A percentile compares a stretch with the other conserved stretches of the same genome.
Conservation (phyloP, 495 filamentous ascomycete genomes). For the Lentithecium fluviatile region DNA sequence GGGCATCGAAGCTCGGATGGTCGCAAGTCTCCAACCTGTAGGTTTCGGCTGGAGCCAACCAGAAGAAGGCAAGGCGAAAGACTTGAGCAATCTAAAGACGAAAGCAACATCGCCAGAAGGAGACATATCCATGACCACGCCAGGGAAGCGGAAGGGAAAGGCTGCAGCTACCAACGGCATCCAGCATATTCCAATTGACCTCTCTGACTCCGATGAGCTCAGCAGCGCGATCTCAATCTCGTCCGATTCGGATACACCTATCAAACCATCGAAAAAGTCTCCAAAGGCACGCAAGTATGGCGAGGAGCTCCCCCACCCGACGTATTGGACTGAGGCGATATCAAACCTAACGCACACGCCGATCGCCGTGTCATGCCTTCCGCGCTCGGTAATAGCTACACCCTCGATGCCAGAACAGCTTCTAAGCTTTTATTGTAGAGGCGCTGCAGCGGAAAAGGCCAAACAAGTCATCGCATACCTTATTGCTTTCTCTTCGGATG, state of each 20-base stretch:
- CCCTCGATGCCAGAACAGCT: slow-evolving; percentile 61
- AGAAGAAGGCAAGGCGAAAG: slow-evolving; percentile 60
- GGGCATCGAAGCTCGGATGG: slow-evolving; percentile 74
- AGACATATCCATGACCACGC: not conserved
- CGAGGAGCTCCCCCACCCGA: slow-evolving; percentile 72
- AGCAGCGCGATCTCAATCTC: slow-evolving; percentile 30
- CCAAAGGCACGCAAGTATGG: slow-evolving; percentile 58
- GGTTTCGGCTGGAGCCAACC: slow-evolving; percentile 90
- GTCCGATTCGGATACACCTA: slow-evolving; percentile 19
- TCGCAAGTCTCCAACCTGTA: slow-evolving; percentile 79
- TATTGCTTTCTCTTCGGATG: slow-evolving; percentile 80
- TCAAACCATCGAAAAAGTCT: slow-evolving; percentile 35
- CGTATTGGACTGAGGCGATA: slow-evolving; percentile 90
- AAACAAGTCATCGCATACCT: slow-evolving; percentile 92
- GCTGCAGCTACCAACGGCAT: slow-evolving; percentile 5
- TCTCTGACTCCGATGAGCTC: slow-evolving; percentile 36
- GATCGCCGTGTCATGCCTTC: slow-evolving; percentile 56
- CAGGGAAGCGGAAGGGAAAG: slow-evolving; percentile 1
- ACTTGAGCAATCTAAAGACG: slow-evolving; percentile 34
- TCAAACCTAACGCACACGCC: slow-evolving; percentile 76
- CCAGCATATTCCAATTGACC: slow-evolving; percentile 32
- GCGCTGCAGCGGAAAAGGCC: slow-evolving; percentile 72
- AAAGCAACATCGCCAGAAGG: not conserved
- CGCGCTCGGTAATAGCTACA: slow-evolving; percentile 19
- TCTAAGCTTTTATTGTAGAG: slow-evolving; percentile 78